phyloP scores from a whole-genome alignment of 2,329 filamentous ascomycete genomes.

The Lomentospora prolificans region DNA sequence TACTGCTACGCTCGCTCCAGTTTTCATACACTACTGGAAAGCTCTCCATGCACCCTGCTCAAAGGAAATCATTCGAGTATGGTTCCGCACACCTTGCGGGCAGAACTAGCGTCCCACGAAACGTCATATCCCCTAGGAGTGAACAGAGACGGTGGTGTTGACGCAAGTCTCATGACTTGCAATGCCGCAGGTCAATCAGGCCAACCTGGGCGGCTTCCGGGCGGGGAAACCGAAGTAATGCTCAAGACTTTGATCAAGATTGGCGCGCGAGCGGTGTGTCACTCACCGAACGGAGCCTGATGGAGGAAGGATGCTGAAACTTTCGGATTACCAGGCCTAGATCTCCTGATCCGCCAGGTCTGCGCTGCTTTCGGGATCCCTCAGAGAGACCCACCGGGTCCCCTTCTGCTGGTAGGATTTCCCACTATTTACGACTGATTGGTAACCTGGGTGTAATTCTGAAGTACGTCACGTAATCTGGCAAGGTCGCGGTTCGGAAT shows the following conservation, averaged over 20 bases:
- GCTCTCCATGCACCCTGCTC: too few species aligned
- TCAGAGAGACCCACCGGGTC: background rate
- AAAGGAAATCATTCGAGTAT: background rate
- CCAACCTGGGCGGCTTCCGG: background rate
- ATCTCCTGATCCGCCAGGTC: background rate
- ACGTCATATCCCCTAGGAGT: background rate
- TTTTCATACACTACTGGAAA: too few species aligned
- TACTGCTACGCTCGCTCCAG: too few species aligned
- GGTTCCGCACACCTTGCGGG: background rate
- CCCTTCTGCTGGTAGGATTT: background rate
- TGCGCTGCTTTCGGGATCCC: background rate
- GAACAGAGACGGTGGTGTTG: too few species aligned
- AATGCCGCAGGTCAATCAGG: background rate
- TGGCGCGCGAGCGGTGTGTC: background rate
- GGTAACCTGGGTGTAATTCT: background rate
- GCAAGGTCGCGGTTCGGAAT: too few species aligned
- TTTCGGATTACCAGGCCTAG: background rate
- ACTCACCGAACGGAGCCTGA: background rate
- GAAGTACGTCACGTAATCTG: too few species aligned
- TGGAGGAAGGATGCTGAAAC: background rate
- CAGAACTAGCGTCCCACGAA: background rate
- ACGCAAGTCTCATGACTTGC: background rate
- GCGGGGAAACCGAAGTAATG: too few species aligned
- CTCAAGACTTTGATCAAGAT: background rate
- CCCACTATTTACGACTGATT: background rate